phyloP scores from a whole-genome alignment of 2,329 filamentous ascomycete species.

The Mycogone perniciosa region DNA sequence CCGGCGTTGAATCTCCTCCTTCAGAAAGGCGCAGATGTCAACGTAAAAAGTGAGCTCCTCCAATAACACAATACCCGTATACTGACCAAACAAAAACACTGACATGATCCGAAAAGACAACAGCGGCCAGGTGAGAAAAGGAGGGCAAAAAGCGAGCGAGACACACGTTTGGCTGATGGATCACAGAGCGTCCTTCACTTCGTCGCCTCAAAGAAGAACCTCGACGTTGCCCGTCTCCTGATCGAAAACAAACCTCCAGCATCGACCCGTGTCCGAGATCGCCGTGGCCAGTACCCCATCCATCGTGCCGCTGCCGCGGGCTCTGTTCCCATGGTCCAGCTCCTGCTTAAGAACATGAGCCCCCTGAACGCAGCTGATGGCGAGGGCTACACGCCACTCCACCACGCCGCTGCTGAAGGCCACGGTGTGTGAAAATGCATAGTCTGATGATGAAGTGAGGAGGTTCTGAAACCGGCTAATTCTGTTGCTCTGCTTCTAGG shows the following conservation, averaged over 20 bases:
- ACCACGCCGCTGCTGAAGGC: constrained; percentile 76
- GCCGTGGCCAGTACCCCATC: constrained; percentile 79
- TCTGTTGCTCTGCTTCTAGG: constrained; percentile 30
- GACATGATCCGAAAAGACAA: constrained; percentile 42
- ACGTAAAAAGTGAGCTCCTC: constrained; percentile 56
- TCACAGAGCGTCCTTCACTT: constrained; percentile 81
- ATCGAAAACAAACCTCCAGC: constrained; percentile 63
- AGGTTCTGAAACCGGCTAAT: no score
- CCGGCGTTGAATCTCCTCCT: constrained; percentile 62
- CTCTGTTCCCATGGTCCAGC: constrained; percentile 75
- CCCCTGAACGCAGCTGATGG: constrained; percentile 78
- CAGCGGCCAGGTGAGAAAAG: constrained; percentile 50
- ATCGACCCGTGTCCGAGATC: constrained; percentile 74
- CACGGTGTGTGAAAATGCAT: constrained; percentile 43
- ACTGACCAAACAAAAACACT: neutral
- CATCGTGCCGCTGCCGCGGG: constrained; percentile 90
- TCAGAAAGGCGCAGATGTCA: constrained; percentile 62
- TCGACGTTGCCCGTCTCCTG: constrained; percentile 75
- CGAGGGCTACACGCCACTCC: constrained; percentile 80
- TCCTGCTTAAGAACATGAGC: constrained; percentile 70
- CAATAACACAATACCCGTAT: no score
- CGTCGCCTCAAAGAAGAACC: constrained; percentile 79
- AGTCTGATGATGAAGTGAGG: no score
- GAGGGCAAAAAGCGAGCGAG: neutral
- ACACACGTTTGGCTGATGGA: neutral